Percentiles rank a stretch among this genome's conserved stretches.
These are phyloP conservation scores for Penicillium verrucosum DNA, from an alignment of 2,329 filamentous ascomycete species.

Conservation along the genomic window DNA sequence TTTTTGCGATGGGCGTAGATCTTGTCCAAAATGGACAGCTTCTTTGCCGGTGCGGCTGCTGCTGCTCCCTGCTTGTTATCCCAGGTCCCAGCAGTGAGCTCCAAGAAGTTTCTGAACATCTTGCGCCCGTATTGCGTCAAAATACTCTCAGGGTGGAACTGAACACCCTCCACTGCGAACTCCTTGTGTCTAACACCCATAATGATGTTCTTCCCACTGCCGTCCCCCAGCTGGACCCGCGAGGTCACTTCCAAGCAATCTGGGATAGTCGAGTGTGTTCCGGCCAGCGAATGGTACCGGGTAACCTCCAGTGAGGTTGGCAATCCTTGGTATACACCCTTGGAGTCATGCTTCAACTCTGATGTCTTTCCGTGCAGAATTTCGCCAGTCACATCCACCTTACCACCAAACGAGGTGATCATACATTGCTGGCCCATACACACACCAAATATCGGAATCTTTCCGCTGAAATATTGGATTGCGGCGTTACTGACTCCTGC, in stretches of 20 bases:
- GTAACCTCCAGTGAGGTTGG: slow-evolving; percentile 81
- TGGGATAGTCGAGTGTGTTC: slow-evolving; percentile 82
- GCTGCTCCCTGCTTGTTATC: slow-evolving; percentile 62
- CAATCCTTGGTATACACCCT: slow-evolving; percentile 85
- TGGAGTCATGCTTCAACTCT: slow-evolving; percentile 78
- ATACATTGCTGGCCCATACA: slow-evolving; percentile 99
- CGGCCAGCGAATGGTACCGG: slow-evolving; percentile 92
- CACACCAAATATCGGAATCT: slow-evolving; percentile 93
- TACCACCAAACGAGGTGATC: slow-evolving; percentile 86
- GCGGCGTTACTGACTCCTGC: slow-evolving; percentile 91
- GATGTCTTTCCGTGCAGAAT: slow-evolving; percentile 98
- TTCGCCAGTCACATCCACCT: slow-evolving; percentile 88
- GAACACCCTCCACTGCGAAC: slow-evolving; percentile 87
- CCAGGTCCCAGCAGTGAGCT: slow-evolving; percentile 88
- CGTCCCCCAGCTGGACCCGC: slow-evolving; percentile 71
- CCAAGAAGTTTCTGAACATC: slow-evolving; percentile 91
- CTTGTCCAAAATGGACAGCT: slow-evolving; percentile 80
- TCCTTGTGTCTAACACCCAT: slow-evolving; percentile 96
- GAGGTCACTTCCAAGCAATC: slow-evolving; percentile 84
- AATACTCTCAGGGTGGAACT: slow-evolving; percentile 98
- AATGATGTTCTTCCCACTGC: slow-evolving; percentile 77
- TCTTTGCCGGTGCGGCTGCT: slow-evolving; percentile 49
- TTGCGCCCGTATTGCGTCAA: slow-evolving; percentile 80
- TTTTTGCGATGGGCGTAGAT: slow-evolving; percentile 82
- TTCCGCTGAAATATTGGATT: slow-evolving; percentile 86